Evolutionary conservation across 805 yeast species (phyloP), one percentile per base, ranked within the genome.

Genomic region (Candida yuanshanica): DNA sequence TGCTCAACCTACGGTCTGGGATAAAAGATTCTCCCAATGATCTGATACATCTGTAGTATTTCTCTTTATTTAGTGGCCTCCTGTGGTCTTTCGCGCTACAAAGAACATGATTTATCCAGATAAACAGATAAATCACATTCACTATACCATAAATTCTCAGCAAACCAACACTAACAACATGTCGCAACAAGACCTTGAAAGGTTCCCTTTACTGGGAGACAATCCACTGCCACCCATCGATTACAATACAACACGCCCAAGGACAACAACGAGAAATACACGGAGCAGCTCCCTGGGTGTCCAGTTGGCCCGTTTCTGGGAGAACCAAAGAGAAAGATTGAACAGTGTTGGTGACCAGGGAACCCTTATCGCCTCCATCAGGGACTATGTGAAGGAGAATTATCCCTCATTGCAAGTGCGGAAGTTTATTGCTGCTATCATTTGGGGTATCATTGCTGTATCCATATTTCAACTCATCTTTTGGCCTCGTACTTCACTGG

Each of bases 401-500:
- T 51, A 46, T 41, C 58, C 54, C 22, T 53, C 52, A 5, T 41
- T 46, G 20, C 45, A 49, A 9, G 43, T 55, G 2, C 36, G 42
- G 23, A 46, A 50, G 20, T 51, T 53, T 39, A 36, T 49, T 4
- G 59, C 58, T 0, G 47, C 51, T 6, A 25, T 49, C 3, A 31
- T 52, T 3, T 56, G 58, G 58, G 58, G 53, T 1, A 4, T 52
- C 2, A 32, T 52, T 14, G 59, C 39, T 38, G 60, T 50, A 13
- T 58, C 29, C 22, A 53, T 39, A 35, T 78, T 84, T 55, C 76
- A 84, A 32, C 65, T 86, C 37, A 76, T 82, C 0, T 89, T 89
- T 57, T 66, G 88, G 13, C 96, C 96, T 2, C 62, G 96, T 43
- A 86, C 97, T 1, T 85, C 95, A 2, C 65, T 87, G 16, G 77